phyloP scores from a whole-genome alignment of 2,329 filamentous ascomycete species.

The Pseudocercospora cruenta region DNA sequence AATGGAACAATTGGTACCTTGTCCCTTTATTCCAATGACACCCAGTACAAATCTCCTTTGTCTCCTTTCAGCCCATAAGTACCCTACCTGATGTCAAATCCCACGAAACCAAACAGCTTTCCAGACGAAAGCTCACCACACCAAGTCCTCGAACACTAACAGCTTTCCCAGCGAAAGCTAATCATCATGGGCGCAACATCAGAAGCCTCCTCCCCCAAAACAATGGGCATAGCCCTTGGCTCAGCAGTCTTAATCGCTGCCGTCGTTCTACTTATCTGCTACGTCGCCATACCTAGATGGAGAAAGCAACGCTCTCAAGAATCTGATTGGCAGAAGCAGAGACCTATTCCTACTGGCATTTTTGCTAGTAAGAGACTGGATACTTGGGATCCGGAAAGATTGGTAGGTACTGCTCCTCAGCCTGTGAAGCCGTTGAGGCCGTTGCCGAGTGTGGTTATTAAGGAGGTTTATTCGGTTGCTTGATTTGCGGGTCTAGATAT shows the following conservation, averaged over 20 bases:
- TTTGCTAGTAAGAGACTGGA: background rate
- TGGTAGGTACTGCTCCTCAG: background rate
- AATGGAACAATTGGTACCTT: too few relatives aligned
- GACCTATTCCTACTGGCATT: background rate
- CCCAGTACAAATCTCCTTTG: too few relatives aligned
- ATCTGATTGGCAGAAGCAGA: background rate
- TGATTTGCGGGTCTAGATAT: too few relatives aligned
- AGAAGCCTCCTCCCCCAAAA: background rate
- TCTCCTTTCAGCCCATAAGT: too few relatives aligned
- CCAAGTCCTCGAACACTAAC: too few relatives aligned
- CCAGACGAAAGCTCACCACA: background rate
- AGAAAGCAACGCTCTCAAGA: background rate
- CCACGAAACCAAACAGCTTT: too few relatives aligned
- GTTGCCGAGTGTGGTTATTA: background rate
- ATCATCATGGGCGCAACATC: background rate
- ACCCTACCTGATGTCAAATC: too few relatives aligned
- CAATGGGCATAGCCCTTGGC: background rate
- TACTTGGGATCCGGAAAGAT: background rate
- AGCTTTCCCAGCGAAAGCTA: background rate
- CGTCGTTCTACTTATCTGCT: background rate
- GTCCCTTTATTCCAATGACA: too few relatives aligned
- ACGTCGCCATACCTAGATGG: background rate
- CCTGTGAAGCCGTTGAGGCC: constrained; percentile 20
- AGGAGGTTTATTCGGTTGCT: too few relatives aligned
- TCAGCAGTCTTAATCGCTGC: background rate